Evolutionary conservation across 176 grass and related monocot species (phyloP), one percentile per base, ranked within the genome.

Genomic region (Bonia amplexicaulis): DNA sequence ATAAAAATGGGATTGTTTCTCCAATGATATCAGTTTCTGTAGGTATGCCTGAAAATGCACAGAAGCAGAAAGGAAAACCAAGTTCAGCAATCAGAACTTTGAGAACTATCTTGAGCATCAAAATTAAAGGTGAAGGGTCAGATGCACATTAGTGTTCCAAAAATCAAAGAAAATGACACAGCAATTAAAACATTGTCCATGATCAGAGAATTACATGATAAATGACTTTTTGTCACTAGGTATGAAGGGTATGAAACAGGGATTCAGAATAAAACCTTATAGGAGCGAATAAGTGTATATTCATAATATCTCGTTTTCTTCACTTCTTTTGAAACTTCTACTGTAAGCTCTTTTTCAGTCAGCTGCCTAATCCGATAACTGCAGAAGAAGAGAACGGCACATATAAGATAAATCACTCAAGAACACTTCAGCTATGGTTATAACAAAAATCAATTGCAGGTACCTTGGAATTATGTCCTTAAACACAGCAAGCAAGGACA

Each of bases 401-500:
- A 26, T 33, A 84, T 60, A 64, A 74, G 16, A 37, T 85, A 84
- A 73, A 41, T 70, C 25, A 73, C 16, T 26, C 76, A 13, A 65
- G 16, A 65, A 67, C 9, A 80, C 19, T 44, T 6, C 17, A 23
- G 23, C 23, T 15, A 71, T 9, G 16, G 48, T 39, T 54, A 86
- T 66, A 66, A 70, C 6, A 77, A 48, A 73, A 64, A 74, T 15
- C 33, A 60, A 74, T 19, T 47, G 80, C 16, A 69, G 16, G 29
- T 47, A 92, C 71, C 75, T 79, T 23, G 86, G 96, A 93, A 96
- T 98, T 69, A 98, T 94, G 59, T 98, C 96, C 87, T 87, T 94
- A 79, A 98, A 98, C 60, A 98, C 96, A 76, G 91, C 96, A 81
- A 96, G 86, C 86, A 96, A 85, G 35, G 96, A 98, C 93, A 94